Evolutionary conservation across 768 basidiomycete species (phyloP).

Genomic region (Porphyrellus cyaneotinctus): DNA sequence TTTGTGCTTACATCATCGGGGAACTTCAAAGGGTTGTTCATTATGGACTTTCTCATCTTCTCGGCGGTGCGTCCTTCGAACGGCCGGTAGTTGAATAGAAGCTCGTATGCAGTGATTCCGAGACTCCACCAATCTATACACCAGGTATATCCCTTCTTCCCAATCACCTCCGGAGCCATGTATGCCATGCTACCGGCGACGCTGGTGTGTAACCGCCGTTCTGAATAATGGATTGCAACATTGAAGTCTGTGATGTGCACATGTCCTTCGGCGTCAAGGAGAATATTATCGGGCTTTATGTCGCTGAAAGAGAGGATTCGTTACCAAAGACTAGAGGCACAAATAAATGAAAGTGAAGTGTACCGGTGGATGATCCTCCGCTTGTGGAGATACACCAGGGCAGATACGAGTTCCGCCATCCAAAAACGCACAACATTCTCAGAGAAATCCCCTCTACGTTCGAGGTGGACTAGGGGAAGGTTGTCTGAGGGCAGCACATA

Average conservation of each 20-base stretch:
- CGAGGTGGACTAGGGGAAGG: conserved; percentile 67
- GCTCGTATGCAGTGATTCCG: conserved; percentile 85
- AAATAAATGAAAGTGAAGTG: conserved; percentile 17
- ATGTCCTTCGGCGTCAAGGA: conserved; percentile 90
- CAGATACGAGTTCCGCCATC: conserved; percentile 83
- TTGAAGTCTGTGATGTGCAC: conserved; percentile 99
- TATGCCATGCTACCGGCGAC: conserved; percentile 99
- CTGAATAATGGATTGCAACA: conserved; percentile 96
- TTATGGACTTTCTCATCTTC: conserved; percentile 82
- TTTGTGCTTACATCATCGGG: conserved; percentile 62
- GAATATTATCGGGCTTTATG: conserved; percentile 95
- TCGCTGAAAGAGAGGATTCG: conserved; percentile 50
- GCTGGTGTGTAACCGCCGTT: conserved; percentile 80
- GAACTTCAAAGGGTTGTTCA: conserved; percentile 73
- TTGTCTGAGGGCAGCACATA: background rate
- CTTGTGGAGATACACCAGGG: conserved; percentile 83
- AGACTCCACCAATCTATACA: conserved; percentile 96
- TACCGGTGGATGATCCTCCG: conserved; percentile 95
- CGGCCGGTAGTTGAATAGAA: conserved; percentile 78
- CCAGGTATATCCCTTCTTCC: conserved; percentile 89
- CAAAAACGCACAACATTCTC: conserved; percentile 83
- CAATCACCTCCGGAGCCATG: conserved; percentile 98
- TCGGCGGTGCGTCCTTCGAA: conserved; percentile 90
- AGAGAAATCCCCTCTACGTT: conserved; percentile 58
- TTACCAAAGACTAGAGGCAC: conserved; percentile 6